These are phyloP conservation scores for Colletotrichum cuscutae DNA, from an alignment of 2,329 filamentous ascomycete genomes.

Conservation along the genomic window DNA sequence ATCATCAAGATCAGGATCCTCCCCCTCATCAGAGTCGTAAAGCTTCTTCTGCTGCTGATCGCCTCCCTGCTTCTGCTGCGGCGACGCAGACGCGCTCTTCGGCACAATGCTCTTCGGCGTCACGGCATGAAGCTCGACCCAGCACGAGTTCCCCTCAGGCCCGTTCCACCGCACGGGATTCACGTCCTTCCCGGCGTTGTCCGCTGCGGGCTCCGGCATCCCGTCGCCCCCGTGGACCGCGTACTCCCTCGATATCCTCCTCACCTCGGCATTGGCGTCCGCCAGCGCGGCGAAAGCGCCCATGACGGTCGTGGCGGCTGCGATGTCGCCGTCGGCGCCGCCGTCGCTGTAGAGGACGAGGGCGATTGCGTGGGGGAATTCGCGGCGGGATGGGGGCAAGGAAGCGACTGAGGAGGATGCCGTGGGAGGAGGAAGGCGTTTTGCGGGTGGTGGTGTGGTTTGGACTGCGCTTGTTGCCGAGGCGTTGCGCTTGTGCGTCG, in stretches of 20 bases:
- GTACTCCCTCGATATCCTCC: slow-evolving; percentile 42
- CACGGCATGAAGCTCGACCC: slow-evolving; percentile 50
- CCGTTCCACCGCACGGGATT: slow-evolving; percentile 49
- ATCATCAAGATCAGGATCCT: slow-evolving; percentile 42
- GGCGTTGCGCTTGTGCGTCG: slow-evolving; percentile 31
- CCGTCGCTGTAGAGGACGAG: slow-evolving; percentile 46
- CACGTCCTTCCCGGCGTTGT: slow-evolving; percentile 6
- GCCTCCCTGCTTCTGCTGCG: slow-evolving; percentile 22
- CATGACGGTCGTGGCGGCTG: slow-evolving; percentile 39
- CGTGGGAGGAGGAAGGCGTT: slow-evolving; percentile 49
- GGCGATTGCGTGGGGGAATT: slow-evolving; percentile 41
- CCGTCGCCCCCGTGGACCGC: slow-evolving; percentile 24
- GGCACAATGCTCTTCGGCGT: slow-evolving; percentile 36
- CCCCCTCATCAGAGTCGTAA: slow-evolving; percentile 47
- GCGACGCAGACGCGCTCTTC: neutral
- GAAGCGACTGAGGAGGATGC: slow-evolving; percentile 14
- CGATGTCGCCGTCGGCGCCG: slow-evolving; percentile 15
- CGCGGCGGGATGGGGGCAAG: slow-evolving; percentile 16
- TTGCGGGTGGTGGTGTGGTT: slow-evolving; percentile 58
- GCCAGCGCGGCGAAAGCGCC: slow-evolving; percentile 46
- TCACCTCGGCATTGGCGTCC: slow-evolving; percentile 48
- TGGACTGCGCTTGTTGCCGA: slow-evolving; percentile 26
- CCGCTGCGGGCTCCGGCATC: neutral
- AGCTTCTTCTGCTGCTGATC: slow-evolving; percentile 39
- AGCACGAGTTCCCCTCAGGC: slow-evolving; percentile 47